Evolutionary conservation across 2,329 filamentous ascomycete genomes (phyloP), one percentile per base, ranked within the genome.

Genomic region (Paecilomyces sp.): DNA sequence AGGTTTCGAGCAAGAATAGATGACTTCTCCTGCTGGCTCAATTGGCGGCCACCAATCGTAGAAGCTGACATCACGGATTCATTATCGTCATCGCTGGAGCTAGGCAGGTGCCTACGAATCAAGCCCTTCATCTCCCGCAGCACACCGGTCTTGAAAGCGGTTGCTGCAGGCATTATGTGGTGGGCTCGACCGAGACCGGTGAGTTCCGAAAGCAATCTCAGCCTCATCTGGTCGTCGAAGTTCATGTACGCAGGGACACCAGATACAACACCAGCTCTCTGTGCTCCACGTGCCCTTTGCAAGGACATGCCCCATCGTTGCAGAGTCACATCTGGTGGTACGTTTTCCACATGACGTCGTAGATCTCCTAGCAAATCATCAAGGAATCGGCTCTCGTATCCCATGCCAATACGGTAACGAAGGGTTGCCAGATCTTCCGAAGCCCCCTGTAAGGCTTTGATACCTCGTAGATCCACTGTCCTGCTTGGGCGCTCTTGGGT

Each of bases 21-120:
- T 0, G 92, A 96, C 70, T 94, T 97, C 65, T 97, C 92, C 68
- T 96, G 90, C 66, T 91, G 89, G 18, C 85, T 89, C 51, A 88
- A 78, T 63, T 87, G 84, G 60, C 84, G 84, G 30, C 87, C 88
- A 51, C 85, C 85, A 62, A 84, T 83, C 0, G 93, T 97, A 2
- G 92, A 95, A 0, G 87, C 83, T 1, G 92, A 92, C 75, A 93
- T 87, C 78, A 93, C 88, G 0, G 92, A 96, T 71, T 94, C 91
- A 62, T 88, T 90, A 70, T 99, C 94, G 65, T 97, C 93, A 61
- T 99, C 94, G 66, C 86, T 94, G 11, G 93, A 96, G 69, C 92
- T 96, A 0, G 94, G 94, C 47, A 99, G 81, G 25, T 93, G 89
- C 60, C 87, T 85, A 58, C 92, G 85, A 56, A 99, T 93, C 55